These are phyloP conservation scores for Blastocystis sp. DNA, from an alignment of 352 stramenopile genomes.

Conservation along the genomic window DNA sequence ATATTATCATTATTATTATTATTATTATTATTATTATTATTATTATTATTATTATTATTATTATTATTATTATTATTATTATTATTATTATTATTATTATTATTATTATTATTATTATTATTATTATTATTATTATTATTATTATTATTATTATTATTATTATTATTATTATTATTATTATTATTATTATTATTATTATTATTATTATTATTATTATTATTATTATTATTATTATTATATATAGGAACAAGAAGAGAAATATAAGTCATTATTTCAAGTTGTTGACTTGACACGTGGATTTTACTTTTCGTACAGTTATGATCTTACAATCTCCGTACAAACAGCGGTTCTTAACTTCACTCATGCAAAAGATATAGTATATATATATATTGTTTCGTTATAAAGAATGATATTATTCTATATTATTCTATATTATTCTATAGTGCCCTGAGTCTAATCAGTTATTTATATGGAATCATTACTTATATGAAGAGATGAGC, in stretches of 20 bases:
- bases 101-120: too few relatives aligned
- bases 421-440: neutral
- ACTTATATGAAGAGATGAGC: slow-evolving; percentile 72
- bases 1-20: too few relatives aligned
- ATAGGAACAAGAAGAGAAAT: slow-evolving; percentile 51
- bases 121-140: too few relatives aligned
- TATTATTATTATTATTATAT: neutral
- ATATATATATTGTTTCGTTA: neutral
- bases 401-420: neutral
- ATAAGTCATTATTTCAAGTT: slow-evolving; percentile 88
- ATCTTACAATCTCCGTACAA: slow-evolving; percentile 2
- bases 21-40: too few relatives aligned
- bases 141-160: too few relatives aligned
- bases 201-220: too few relatives aligned
- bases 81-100: too few relatives aligned
- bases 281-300: slow-evolving; percentile 96
- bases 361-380: neutral
- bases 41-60: too few relatives aligned
- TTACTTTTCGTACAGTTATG: slow-evolving; percentile 82
- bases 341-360: slow-evolving; percentile 3
- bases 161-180: too few relatives aligned
- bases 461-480: slow-evolving; percentile 84
- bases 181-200: too few relatives aligned
- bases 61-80: too few relatives aligned
- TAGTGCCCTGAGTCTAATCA: neutral